phyloP scores from a whole-genome alignment of 345 rosid species.

The Balakata baccata region DNA sequence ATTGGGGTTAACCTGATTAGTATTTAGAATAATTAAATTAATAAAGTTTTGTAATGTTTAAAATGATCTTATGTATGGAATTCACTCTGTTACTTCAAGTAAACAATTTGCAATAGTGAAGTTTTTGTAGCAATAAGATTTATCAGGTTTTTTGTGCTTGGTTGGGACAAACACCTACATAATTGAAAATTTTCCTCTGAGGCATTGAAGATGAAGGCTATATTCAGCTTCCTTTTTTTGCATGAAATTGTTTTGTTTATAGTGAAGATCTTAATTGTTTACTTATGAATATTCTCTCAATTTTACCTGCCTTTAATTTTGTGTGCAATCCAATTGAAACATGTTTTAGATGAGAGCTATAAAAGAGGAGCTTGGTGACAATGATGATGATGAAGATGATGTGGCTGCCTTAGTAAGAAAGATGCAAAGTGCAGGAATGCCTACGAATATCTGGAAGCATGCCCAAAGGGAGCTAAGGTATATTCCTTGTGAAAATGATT shows the following conservation, averaged over 20 bases:
- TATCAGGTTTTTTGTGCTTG: neutral
- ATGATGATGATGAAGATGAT: conserved; percentile 98
- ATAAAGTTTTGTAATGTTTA: neutral
- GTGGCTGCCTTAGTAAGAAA: conserved; percentile 88
- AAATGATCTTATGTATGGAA: neutral
- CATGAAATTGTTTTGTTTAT: neutral
- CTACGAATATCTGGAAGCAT: conserved; percentile 93
- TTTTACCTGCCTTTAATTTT: conserved; percentile 9
- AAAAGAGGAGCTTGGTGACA: conserved; percentile 99
- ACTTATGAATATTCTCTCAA: neutral
- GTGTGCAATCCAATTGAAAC: conserved; percentile 15
- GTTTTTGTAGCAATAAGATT: neutral
- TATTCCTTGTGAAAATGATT: conserved; percentile 7
- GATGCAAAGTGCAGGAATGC: conserved; percentile 97
- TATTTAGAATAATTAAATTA: neutral
- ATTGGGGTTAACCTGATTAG: neutral
- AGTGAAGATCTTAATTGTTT: neutral
- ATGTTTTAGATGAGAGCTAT: conserved; percentile 89
- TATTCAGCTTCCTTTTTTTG: neutral
- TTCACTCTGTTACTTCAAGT: neutral
- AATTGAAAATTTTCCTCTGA: neutral
- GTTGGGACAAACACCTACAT: neutral
- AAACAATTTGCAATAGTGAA: too few species aligned
- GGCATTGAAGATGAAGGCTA: neutral
- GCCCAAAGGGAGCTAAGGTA: conserved; percentile 97